Evolutionary conservation across 495 filamentous ascomycete species (phyloP), one percentile per base, ranked within the genome.

Genomic region (Aspergillus wentii): DNA sequence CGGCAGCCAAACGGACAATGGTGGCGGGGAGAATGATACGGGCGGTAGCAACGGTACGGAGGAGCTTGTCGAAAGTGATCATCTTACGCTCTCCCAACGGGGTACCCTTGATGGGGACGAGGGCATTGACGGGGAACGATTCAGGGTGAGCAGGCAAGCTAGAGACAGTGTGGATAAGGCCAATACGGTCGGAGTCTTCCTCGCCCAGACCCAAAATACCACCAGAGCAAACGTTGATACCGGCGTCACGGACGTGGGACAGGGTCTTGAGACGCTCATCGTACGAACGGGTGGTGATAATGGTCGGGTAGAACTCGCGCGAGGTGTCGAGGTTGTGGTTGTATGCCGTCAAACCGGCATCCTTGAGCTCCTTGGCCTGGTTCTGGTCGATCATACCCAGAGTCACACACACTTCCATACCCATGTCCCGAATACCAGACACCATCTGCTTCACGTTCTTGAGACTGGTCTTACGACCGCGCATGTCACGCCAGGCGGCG

Each of bases 311-410:
- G 64, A 83, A 82, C 59, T 91, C 86, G 38, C 87, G 74, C n/a
- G 75, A 82, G 3, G 87, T 94, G 57, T 94, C 87, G 34, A 94
- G 68, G 52, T 94, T 94, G 65, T 94, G 87, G 62, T 94, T 91
- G 58, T 91, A 91, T 1, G 87, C 87, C 10, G 87, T 94, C 44
- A 94, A 56, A 0, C 87, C 87, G 1, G 87, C 87, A n/a, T 76
- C 79, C 42, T 82, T 83, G 37, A 94, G 68, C 61, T 89, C 85
- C 56, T 74, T 71, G 19, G 87, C 87, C 62, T 91, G 87, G 41
- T 64, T 61, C 13, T 67, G 66, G 59, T 90, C 83, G 44, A 94
- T 86, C 86, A 94, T 94, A 35, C 87, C 87, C 13, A 94, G 70
- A 8, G 87, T 94, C 8, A 94, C 87, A 58, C 87, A 91, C 15